Conservation (phyloP, 1,284 basidiomycete species). For the Porogramme epimiltina region DNA sequence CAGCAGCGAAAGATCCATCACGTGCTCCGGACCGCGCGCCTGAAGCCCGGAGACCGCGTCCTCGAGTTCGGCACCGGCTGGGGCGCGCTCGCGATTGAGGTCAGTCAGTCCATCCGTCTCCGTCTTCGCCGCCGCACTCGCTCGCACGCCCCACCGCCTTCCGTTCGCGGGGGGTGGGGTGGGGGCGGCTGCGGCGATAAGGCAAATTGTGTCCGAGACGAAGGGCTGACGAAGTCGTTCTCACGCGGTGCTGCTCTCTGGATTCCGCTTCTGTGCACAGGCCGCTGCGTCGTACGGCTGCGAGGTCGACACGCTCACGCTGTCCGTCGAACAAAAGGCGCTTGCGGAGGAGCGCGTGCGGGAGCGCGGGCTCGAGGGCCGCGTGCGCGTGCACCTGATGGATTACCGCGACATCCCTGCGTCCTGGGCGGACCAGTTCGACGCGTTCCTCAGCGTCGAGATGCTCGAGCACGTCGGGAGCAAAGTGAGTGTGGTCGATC, state of each 20-base stretch:
- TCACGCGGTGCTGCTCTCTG: slow-evolving; percentile 3
- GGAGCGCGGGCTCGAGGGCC: slow-evolving; percentile 68
- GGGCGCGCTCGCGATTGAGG: slow-evolving; percentile 90
- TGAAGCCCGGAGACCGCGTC: slow-evolving; percentile 77
- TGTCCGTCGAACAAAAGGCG: slow-evolving; percentile 84
- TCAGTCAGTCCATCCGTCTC: slow-evolving; percentile 35
- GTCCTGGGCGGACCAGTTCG: slow-evolving; percentile 78
- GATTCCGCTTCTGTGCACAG: slow-evolving; percentile 39
- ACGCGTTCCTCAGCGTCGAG: slow-evolving; percentile 88
- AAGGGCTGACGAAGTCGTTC: neutral
- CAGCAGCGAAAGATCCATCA: slow-evolving; percentile 81
- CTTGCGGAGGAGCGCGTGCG: slow-evolving; percentile 83
- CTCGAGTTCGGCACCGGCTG: slow-evolving; percentile 93
- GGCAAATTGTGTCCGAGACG: too few species aligned
- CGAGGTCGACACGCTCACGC: slow-evolving; percentile 86
- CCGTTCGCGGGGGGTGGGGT: too few species aligned
- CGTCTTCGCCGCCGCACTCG: neutral
- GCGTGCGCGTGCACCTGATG: slow-evolving; percentile 82
- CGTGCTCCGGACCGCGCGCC: slow-evolving; percentile 76
- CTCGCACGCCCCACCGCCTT: too few species aligned
- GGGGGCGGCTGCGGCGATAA: too few species aligned
- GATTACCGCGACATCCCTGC: slow-evolving; percentile 85
- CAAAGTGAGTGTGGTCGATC: slow-evolving; percentile 50
- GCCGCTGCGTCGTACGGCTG: slow-evolving; percentile 72
- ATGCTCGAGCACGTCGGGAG: slow-evolving; percentile 88